Conservation (phyloP, 371 early-diverging fungal species). For the Sporodiniella umbellata region DNA sequence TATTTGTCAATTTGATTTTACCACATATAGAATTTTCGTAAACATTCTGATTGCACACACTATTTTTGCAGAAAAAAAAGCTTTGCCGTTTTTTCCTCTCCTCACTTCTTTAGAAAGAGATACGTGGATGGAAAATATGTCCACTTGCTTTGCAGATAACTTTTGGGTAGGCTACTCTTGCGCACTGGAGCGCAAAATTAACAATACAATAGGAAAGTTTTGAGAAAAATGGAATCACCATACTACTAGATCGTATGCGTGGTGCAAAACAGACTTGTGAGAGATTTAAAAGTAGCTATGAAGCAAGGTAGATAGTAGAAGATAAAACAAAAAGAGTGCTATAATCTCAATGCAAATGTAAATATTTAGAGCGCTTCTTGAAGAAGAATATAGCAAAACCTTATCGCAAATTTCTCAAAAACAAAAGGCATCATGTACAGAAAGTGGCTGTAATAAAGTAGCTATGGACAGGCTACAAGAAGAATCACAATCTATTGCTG, state of each 20-base stretch:
- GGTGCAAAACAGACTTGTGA: slow-evolving; percentile 30
- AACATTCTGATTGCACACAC: not conserved
- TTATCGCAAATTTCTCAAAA: slow-evolving; percentile 19
- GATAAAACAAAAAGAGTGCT: not conserved
- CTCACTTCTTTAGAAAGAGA: not conserved
- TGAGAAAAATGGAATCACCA: slow-evolving; percentile 22
- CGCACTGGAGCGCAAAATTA: no score
- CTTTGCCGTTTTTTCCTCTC: not conserved
- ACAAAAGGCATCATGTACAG: slow-evolving; percentile 15
- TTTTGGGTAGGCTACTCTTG: not conserved
- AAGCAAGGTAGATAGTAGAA: slow-evolving; percentile 17
- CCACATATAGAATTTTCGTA: not conserved
- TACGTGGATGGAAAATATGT: not conserved
- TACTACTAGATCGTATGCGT: slow-evolving; percentile 21
- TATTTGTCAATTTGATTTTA: no score
- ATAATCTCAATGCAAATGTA: not conserved
- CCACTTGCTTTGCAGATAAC: not conserved
- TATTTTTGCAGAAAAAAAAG: not conserved
- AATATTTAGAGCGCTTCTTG: slow-evolving; percentile 12
- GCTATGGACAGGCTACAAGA: slow-evolving; percentile 14
- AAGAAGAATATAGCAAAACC: slow-evolving; percentile 27
- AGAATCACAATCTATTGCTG: slow-evolving; percentile 14
- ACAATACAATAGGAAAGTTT: slow-evolving; percentile 22
- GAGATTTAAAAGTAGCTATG: slow-evolving; percentile 19
- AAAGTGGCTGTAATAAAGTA: slow-evolving; percentile 15